phyloP scores from a whole-genome alignment of 306 rosid species.

The Rosa lucieae region DNA sequence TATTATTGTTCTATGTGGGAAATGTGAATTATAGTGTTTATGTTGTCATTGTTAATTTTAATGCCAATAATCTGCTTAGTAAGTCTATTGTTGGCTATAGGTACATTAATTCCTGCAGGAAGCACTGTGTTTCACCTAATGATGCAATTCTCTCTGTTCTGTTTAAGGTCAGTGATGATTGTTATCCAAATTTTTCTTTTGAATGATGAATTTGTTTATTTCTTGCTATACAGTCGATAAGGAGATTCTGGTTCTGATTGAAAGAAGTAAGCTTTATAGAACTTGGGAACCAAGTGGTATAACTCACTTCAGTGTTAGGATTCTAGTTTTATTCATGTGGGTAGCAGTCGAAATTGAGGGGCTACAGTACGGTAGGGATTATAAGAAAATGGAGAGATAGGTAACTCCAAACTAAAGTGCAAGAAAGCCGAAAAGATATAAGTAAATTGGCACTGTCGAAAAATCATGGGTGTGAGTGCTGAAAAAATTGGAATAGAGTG shows the following conservation, averaged over 20 bases:
- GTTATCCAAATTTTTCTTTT: too few species aligned
- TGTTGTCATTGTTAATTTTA: neutral
- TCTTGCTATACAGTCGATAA: too few species aligned
- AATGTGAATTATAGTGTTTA: neutral
- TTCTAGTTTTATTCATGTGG: neutral
- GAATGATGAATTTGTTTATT: too few species aligned
- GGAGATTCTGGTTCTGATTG: too few species aligned
- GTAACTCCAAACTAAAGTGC: neutral
- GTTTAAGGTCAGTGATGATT: conserved; percentile 43
- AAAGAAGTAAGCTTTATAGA: too few species aligned
- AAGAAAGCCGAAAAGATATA: neutral
- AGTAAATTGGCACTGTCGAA: neutral
- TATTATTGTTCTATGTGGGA: neutral
- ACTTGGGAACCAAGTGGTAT: neutral
- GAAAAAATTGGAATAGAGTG: neutral
- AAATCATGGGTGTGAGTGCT: neutral
- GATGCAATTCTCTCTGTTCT: conserved; percentile 54
- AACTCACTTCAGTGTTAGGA: neutral
- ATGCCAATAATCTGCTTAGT: neutral
- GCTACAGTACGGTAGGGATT: neutral
- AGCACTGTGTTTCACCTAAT: conserved; percentile 57
- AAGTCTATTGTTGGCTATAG: conserved; percentile 37
- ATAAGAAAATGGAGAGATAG: too few species aligned
- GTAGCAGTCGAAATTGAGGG: neutral
- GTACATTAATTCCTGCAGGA: conserved; percentile 65